phyloP scores from a whole-genome alignment of 108 stramenopile genomes.

The Fistulifera solaris region DNA sequence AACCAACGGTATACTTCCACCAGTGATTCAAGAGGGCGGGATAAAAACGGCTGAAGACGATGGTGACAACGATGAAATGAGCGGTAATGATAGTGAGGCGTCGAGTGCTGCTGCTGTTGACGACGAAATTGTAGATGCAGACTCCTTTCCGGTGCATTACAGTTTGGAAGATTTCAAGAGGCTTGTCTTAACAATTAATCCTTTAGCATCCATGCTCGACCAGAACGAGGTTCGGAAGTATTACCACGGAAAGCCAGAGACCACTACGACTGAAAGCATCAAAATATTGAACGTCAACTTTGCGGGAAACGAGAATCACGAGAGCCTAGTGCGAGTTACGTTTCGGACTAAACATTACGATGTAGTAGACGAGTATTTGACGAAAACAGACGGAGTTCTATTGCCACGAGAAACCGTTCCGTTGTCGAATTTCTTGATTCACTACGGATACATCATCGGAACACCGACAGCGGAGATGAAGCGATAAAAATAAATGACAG shows the following conservation, averaged over 20 bases:
- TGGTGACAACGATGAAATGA: slow-evolving; percentile 16
- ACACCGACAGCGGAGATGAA: no score
- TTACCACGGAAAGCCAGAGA: slow-evolving; percentile 13
- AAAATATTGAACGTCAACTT: slow-evolving; percentile 78
- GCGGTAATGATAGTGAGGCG: slow-evolving; percentile 8
- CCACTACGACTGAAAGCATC: slow-evolving; percentile 15
- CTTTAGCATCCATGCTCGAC: background rate
- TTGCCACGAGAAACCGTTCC: no score
- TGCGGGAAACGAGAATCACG: slow-evolving; percentile 75
- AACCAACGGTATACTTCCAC: background rate
- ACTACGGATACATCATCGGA: no score
- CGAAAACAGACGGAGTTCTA: no score
- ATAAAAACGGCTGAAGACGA: slow-evolving; percentile 2
- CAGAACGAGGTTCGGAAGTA: background rate
- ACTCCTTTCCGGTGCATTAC: slow-evolving; percentile 2
- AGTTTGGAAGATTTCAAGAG: slow-evolving; percentile 1
- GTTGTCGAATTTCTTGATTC: no score
- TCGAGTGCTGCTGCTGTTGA: slow-evolving; percentile 8
- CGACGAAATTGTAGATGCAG: slow-evolving; percentile 10
- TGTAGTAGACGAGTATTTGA: no score
- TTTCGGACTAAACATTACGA: slow-evolving; percentile 20
- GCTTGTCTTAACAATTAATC: slow-evolving; percentile 1
- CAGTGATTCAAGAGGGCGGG: background rate
- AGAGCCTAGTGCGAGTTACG: slow-evolving; percentile 61
- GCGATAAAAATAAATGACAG: no score